phyloP scores from a whole-genome alignment of 306 rosid species.

The Ammopiptanthus mongolicus region DNA sequence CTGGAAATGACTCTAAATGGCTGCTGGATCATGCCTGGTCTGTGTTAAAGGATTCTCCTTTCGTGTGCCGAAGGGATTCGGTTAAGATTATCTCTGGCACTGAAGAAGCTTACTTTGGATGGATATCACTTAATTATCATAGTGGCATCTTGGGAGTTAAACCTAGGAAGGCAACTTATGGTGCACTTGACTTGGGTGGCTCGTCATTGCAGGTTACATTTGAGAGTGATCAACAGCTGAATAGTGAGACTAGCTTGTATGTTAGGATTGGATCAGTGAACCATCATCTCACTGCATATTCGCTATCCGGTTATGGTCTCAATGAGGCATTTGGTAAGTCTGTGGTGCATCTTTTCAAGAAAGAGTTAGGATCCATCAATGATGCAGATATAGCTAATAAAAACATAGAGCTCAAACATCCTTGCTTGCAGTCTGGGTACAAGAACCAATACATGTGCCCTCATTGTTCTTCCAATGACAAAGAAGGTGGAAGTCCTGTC shows the following conservation, averaged over 20 bases:
- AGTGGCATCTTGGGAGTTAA: slow-evolving; percentile 53
- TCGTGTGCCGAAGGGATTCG: slow-evolving; percentile 66
- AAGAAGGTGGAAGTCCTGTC: slow-evolving; percentile 33
- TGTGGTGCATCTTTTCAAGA: slow-evolving; percentile 57
- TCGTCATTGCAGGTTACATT: slow-evolving; percentile 95
- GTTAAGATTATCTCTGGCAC: slow-evolving; percentile 72
- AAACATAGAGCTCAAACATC: slow-evolving; percentile 64
- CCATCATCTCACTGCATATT: slow-evolving; percentile 89
- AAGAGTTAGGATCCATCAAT: slow-evolving; percentile 28
- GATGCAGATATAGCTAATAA: slow-evolving; percentile 31
- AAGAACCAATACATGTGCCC: slow-evolving; percentile 59
- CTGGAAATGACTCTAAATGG: slow-evolving; percentile 62
- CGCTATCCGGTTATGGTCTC: slow-evolving; percentile 78
- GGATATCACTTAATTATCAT: slow-evolving; percentile 90
- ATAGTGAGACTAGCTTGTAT: slow-evolving; percentile 53
- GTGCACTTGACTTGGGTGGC: slow-evolving; percentile 94
- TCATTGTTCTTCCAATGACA: slow-evolving; percentile 39
- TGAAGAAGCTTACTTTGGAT: slow-evolving; percentile 93
- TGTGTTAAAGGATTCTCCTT: slow-evolving; percentile 67
- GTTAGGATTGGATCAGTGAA: slow-evolving; percentile 76
- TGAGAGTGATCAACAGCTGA: slow-evolving; percentile 63
- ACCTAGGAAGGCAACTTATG: slow-evolving; percentile 74
- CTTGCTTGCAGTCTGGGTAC: slow-evolving; percentile 89
- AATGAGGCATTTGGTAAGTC: slow-evolving; percentile 91
- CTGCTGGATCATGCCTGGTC: slow-evolving; percentile 82